Evolutionary conservation across 495 filamentous ascomycete genomes (phyloP).

Genomic region (Annulohypoxylon bovei): DNA sequence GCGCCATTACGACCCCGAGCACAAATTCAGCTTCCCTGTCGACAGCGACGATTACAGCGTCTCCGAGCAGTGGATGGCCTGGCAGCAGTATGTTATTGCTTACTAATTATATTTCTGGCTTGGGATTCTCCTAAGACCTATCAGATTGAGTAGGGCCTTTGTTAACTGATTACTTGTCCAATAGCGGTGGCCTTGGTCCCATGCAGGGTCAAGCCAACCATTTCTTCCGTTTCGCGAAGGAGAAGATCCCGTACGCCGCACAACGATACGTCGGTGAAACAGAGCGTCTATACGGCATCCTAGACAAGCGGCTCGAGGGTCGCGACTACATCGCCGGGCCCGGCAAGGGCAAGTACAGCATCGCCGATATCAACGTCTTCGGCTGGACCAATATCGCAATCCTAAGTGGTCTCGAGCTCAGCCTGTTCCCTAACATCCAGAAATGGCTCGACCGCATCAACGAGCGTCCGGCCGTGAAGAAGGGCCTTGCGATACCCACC

Average conservation of each 20-base stretch:
- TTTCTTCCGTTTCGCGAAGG: conserved; percentile 79
- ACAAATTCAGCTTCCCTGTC: conserved; percentile 79
- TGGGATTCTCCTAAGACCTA: neutral
- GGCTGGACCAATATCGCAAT: conserved; percentile 67
- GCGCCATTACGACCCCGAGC: conserved; percentile 76
- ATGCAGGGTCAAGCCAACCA: conserved; percentile 93
- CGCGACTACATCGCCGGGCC: conserved; percentile 72
- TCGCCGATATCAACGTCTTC: conserved; percentile 80
- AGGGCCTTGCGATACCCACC: conserved; percentile 73
- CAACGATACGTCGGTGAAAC: conserved; percentile 83
- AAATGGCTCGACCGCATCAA: conserved; percentile 71
- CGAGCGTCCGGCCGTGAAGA: conserved; percentile 71
- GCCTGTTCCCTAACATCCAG: conserved; percentile 72
- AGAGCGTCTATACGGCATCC: conserved; percentile 77
- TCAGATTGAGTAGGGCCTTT: neutral
- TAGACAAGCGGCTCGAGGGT: conserved; percentile 71
- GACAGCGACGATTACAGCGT: conserved; percentile 76
- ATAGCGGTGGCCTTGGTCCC: conserved; percentile 73
- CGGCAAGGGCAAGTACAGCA: conserved; percentile 69
- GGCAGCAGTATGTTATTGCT: conserved; percentile 50
- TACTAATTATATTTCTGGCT: conserved; percentile 53
- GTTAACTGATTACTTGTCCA: neutral
- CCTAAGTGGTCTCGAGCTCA: conserved; percentile 70
- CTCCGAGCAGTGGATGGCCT: conserved; percentile 71
- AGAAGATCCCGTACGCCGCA: conserved; percentile 79